phyloP scores from a whole-genome alignment of 352 stramenopile genomes.

The Globisporangium barbulae region DNA sequence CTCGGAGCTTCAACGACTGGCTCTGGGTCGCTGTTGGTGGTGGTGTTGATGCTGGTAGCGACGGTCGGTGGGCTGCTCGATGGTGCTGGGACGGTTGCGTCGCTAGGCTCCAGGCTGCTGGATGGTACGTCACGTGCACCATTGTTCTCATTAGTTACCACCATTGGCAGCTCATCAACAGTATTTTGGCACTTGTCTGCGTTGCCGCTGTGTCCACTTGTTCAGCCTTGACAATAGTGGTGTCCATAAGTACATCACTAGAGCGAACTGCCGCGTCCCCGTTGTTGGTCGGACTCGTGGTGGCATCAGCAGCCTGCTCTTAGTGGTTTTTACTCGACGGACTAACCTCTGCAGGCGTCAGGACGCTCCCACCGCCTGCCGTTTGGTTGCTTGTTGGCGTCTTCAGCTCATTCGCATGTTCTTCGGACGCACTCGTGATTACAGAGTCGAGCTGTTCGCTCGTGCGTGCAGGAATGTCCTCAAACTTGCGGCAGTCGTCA shows the following conservation, averaged over 20 bases:
- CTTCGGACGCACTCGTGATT: not conserved
- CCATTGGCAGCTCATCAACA: not conserved
- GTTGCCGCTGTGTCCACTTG: not conserved
- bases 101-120: not conserved
- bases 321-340: not conserved
- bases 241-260: not conserved
- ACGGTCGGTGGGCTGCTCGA: not conserved
- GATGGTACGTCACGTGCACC: not conserved
- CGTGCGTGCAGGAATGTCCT: not conserved
- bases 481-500: not conserved
- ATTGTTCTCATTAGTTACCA: not conserved
- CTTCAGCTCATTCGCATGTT: not conserved
- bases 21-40: not conserved
- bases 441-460: not conserved
- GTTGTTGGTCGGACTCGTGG: not conserved
- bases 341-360: not conserved
- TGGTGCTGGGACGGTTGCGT: not conserved
- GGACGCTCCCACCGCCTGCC: not conserved
- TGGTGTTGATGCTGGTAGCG: not conserved
- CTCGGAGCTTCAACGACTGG: not conserved
- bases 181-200: not conserved
- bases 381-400: not conserved
- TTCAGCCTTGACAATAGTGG: not conserved
- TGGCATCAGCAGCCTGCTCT: not conserved
- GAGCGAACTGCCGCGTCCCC: not conserved